These are phyloP conservation scores for Arthrobotrys iridis DNA, from an alignment of 2,329 filamentous ascomycete genomes.

Conservation along the genomic window DNA sequence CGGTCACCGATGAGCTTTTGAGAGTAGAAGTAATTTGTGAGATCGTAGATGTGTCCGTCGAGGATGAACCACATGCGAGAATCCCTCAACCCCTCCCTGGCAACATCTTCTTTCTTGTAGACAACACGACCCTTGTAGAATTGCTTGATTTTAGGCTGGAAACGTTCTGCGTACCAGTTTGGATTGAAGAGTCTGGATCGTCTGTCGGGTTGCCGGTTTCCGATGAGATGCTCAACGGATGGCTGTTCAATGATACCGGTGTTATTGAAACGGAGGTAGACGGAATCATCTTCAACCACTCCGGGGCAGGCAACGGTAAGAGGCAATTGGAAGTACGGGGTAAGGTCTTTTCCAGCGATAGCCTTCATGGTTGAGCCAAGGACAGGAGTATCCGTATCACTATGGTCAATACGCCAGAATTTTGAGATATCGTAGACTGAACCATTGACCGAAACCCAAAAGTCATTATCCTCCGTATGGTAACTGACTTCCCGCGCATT, in stretches of 20 bases:
- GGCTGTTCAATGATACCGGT: conserved; percentile 66
- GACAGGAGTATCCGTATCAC: conserved; percentile 73
- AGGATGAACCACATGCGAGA: conserved; percentile 83
- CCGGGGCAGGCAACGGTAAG: conserved; percentile 78
- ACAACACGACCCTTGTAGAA: conserved; percentile 91
- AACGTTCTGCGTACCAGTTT: conserved; percentile 80
- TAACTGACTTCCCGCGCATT: conserved; percentile 73
- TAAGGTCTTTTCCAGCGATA: conserved; percentile 80
- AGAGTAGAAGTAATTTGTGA: conserved; percentile 85
- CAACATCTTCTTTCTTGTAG: conserved; percentile 70
- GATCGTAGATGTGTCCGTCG: conserved; percentile 80
- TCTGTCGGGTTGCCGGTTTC: conserved; percentile 68
- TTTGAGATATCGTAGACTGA: conserved; percentile 89
- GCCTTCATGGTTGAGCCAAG: conserved; percentile 74
- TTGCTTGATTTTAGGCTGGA: conserved; percentile 81
- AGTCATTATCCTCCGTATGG: conserved; percentile 79
- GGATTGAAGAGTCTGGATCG: conserved; percentile 69
- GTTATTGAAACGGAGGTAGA: conserved; percentile 72
- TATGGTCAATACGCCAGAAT: conserved; percentile 87
- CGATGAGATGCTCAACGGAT: conserved; percentile 75
- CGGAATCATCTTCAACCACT: conserved; percentile 71
- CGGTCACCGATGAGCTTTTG: conserved; percentile 55
- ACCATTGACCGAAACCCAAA: conserved; percentile 86
- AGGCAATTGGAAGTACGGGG: conserved; percentile 85
- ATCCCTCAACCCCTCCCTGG: conserved; percentile 72